phyloP scores from a whole-genome alignment of 805 yeast genomes.

The Yarrowia sp. region DNA sequence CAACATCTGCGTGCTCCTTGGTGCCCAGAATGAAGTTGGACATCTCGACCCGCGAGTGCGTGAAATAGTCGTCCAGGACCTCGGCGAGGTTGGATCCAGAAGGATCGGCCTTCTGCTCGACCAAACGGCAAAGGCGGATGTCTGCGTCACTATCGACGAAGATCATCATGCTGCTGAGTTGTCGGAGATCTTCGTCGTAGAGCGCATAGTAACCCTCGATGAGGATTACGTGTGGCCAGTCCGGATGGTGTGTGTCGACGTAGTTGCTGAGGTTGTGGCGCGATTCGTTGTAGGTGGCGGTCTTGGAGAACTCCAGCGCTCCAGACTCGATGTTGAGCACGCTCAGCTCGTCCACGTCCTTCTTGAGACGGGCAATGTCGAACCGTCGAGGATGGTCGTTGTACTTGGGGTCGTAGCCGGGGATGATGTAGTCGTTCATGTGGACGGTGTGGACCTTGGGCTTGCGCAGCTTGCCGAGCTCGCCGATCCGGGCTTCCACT shows the following conservation, averaged over 20 bases:
- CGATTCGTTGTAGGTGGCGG: constrained; percentile 3
- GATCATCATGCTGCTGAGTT: constrained; percentile 60
- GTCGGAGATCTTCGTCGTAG: constrained; percentile 56
- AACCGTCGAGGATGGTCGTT: constrained; percentile 32
- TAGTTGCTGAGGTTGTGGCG: constrained; percentile 37
- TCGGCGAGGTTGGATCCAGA: constrained; percentile 35
- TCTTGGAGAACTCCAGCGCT: neutral
- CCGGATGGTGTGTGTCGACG: constrained; percentile 30
- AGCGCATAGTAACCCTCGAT: constrained; percentile 81
- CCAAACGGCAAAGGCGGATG: constrained; percentile 66
- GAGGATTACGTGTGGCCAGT: constrained; percentile 40
- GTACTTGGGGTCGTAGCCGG: constrained; percentile 15
- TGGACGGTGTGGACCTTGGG: constrained; percentile 42
- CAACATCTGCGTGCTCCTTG: constrained; percentile 68
- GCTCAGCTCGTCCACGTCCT: constrained; percentile 29
- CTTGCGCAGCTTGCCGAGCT: constrained; percentile 35
- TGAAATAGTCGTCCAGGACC: constrained; percentile 49
- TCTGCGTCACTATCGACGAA: constrained; percentile 86
- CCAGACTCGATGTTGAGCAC: neutral
- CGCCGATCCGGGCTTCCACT: constrained; percentile 40
- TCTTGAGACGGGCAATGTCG: constrained; percentile 39
- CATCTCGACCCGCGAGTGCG: constrained; percentile 63
- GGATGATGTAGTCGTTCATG: constrained; percentile 43
- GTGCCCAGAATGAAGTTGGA: constrained; percentile 60
- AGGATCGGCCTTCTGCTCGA: constrained; percentile 38